phyloP scores from a whole-genome alignment of 1,284 basidiomycete species.

The Vanrija sp. region DNA sequence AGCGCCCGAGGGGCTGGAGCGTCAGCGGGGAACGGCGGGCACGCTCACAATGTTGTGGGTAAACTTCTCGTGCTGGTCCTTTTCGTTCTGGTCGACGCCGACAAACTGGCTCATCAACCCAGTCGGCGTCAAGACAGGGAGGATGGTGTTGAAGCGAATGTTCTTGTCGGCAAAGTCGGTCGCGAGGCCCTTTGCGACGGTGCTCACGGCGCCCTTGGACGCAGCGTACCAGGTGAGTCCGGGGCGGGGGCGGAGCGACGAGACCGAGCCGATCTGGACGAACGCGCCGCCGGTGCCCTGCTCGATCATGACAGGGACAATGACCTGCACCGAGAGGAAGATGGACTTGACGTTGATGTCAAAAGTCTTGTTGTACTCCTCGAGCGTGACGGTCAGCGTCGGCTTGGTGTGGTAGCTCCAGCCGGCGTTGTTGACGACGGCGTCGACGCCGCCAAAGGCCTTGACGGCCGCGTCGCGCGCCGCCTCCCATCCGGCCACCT shows the following conservation, averaged over 20 bases:
- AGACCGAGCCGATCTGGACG: too few species aligned
- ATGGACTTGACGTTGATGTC: conserved; percentile 16
- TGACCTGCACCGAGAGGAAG: conserved; percentile 16
- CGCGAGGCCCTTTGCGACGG: conserved; percentile 13
- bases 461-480: conserved; percentile 6
- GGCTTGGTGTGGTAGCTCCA: conserved; percentile 21
- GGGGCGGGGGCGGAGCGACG: neutral
- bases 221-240: conserved; percentile 18
- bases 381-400: conserved; percentile 7
- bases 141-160: conserved; percentile 20
- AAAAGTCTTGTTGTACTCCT: conserved; percentile 8
- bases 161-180: conserved; percentile 16
- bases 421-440: conserved; percentile 20
- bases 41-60: too few species aligned
- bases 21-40: neutral
- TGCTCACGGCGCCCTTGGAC: conserved; percentile 11
- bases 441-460: conserved; percentile 14
- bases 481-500: conserved; percentile 9
- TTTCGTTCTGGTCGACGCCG: too few species aligned
- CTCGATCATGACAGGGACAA: conserved; percentile 1
- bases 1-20: neutral
- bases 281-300: too few species aligned
- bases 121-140: conserved; percentile 8
- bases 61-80: too few species aligned
- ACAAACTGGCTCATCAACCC: too few species aligned